Evolutionary conservation across 768 basidiomycete species (phyloP).

Genomic region (Gelatoporia subvermispora): DNA sequence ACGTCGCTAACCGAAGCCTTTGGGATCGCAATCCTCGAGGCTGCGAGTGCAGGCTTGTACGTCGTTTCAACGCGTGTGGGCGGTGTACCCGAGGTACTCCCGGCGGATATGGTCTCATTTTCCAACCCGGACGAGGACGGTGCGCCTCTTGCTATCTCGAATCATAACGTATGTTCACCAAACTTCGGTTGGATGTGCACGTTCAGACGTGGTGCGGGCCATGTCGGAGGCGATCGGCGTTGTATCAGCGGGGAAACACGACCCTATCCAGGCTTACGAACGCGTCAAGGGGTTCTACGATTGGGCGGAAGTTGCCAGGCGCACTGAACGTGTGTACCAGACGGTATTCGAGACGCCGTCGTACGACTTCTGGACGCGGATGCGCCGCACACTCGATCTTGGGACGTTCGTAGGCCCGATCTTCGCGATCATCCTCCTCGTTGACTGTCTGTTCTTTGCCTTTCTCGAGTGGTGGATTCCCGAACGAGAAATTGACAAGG

Average conservation of each 20-base stretch:
- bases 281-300: slow-evolving; percentile 81
- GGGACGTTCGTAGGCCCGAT: slow-evolving; percentile 84
- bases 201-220: slow-evolving; percentile 76
- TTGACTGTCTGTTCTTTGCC: slow-evolving; percentile 85
- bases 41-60: slow-evolving; percentile 90
- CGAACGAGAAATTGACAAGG: slow-evolving; percentile 70
- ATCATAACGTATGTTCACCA: not conserved
- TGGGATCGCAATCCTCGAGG: slow-evolving; percentile 96
- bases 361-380: slow-evolving; percentile 71
- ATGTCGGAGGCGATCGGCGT: slow-evolving; percentile 75
- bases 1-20: slow-evolving; percentile 96
- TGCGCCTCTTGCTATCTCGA: slow-evolving; percentile 29
- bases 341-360: slow-evolving; percentile 56
- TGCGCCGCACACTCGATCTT: slow-evolving; percentile 71
- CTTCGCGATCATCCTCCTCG: slow-evolving; percentile 80
- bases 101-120: slow-evolving; percentile 92
- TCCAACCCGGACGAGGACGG: slow-evolving; percentile 93
- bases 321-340: slow-evolving; percentile 83
- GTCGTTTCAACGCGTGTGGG: slow-evolving; percentile 93
- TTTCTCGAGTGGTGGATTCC: slow-evolving; percentile 85
- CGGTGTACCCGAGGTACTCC: slow-evolving; percentile 92
- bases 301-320: slow-evolving; percentile 73
- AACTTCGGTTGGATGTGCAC: not conserved
- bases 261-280: slow-evolving; percentile 71
- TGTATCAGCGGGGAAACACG: slow-evolving; percentile 62